phyloP scores from a whole-genome alignment of 306 rosid genomes.

The Trichosanthes cucumerina region DNA sequence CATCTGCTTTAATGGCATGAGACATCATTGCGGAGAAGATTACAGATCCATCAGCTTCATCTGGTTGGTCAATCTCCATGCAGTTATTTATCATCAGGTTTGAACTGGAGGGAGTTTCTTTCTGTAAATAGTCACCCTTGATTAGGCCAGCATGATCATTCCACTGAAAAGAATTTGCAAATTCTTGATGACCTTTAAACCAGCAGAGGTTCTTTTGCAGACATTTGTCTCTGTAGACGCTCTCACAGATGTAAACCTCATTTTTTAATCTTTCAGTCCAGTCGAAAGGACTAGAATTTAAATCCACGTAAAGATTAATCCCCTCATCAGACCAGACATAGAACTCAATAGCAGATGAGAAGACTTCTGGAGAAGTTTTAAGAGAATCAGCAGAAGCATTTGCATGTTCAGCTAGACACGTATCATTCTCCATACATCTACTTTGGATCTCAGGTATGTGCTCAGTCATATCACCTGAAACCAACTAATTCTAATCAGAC shows the following conservation, averaged over 20 bases:
- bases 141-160: constrained; percentile 20
- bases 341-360: constrained; percentile 43
- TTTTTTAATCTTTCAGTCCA: constrained; percentile 45
- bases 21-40: constrained; percentile 19
- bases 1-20: constrained; percentile 14
- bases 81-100: constrained; percentile 19
- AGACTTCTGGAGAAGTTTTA: constrained; percentile 23
- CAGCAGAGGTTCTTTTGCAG: constrained; percentile 33
- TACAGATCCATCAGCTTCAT: constrained; percentile 21
- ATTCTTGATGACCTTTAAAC: constrained; percentile 24
- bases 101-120: constrained; percentile 22
- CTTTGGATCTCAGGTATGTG: constrained; percentile 5
- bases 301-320: constrained; percentile 49
- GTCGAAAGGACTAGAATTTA: constrained; percentile 57
- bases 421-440: constrained; percentile 19
- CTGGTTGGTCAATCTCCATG: constrained; percentile 17
- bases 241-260: constrained; percentile 38
- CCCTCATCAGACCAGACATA: constrained; percentile 60
- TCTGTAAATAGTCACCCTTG: constrained; percentile 18
- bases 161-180: constrained; percentile 24
- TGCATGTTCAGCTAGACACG: constrained; percentile 13
- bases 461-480: constrained; percentile 13
- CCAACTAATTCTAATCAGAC: constrained; percentile 1
- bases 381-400: constrained; percentile 27
- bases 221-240: constrained; percentile 22